Conservation (phyloP, 202 grass and related monocot genomes). For the Carex sylvatica region DNA sequence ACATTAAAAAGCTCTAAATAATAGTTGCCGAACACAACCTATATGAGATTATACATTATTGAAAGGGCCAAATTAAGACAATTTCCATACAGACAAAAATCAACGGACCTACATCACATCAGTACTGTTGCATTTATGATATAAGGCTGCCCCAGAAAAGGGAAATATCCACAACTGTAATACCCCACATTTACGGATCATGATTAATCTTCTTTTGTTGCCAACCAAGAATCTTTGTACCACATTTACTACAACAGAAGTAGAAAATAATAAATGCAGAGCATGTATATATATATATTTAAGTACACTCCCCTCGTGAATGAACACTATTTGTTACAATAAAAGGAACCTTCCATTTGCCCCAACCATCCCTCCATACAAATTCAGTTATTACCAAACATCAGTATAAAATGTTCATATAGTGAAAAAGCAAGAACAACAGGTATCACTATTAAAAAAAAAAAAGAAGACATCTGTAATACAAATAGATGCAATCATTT, state of each 20-base stretch:
- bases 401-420: conserved; percentile 20
- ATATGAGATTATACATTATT: background rate
- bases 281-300: background rate
- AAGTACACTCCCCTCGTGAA: background rate
- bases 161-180: no score
- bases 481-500: conserved; percentile 40
- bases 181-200: background rate
- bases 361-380: background rate
- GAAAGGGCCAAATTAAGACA: background rate
- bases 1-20: no score
- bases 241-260: background rate
- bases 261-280: background rate
- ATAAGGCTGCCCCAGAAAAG: background rate
- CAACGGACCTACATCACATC: background rate
- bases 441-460: conserved; percentile 17
- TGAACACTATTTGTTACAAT: conserved; percentile 13
- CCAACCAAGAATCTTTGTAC: background rate
- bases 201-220: background rate
- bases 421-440: conserved; percentile 8
- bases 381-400: conserved; percentile 5
- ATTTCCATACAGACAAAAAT: background rate
- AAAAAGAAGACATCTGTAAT: conserved; percentile 12
- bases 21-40: no score
- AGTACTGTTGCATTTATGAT: background rate
- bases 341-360: background rate